phyloP scores from a whole-genome alignment of 805 yeast species.

The Metschnikowia peoriensis region DNA sequence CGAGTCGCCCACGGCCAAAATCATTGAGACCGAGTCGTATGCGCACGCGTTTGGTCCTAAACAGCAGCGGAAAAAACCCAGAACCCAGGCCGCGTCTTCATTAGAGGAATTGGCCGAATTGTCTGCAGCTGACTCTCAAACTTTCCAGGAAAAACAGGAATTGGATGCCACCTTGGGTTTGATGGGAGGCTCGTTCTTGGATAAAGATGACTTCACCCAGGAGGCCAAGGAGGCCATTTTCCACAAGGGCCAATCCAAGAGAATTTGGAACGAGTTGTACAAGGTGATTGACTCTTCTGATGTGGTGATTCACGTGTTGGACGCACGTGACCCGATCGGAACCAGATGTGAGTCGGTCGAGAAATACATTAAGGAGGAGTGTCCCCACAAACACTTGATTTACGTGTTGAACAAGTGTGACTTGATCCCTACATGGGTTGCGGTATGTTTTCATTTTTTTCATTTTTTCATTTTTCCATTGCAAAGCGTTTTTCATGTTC shows the following conservation, averaged over 20 bases:
- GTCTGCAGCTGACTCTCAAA: slow-evolving; percentile 55
- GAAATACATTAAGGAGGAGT: slow-evolving; percentile 87
- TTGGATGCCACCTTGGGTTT: slow-evolving; percentile 72
- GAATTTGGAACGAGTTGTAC: slow-evolving; percentile 97
- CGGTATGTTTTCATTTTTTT: slow-evolving; percentile 64
- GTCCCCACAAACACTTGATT: slow-evolving; percentile 94
- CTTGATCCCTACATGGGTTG: slow-evolving; percentile 98
- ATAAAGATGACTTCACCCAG: slow-evolving; percentile 78
- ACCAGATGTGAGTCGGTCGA: slow-evolving; percentile 93
- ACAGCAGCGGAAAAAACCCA: slow-evolving; percentile 88
- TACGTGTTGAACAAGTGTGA: slow-evolving; percentile 96
- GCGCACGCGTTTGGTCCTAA: slow-evolving; percentile 89
- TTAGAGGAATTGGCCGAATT: slow-evolving; percentile 72
- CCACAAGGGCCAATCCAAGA: slow-evolving; percentile 95
- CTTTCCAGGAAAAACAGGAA: slow-evolving; percentile 73
- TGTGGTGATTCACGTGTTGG: slow-evolving; percentile 93
- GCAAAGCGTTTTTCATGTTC: not conserved
- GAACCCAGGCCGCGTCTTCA: slow-evolving; percentile 66
- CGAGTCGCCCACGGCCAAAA: slow-evolving; percentile 74
- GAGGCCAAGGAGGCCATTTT: slow-evolving; percentile 95
- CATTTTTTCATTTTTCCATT: not conserved
- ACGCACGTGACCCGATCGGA: slow-evolving; percentile 97
- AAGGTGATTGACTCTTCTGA: slow-evolving; percentile 97
- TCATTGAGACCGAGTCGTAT: slow-evolving; percentile 86
- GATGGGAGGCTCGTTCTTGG: slow-evolving; percentile 62